Evolutionary conservation across 2,329 filamentous ascomycete genomes (phyloP).

Genomic region (Rutstroemia sydowiana): DNA sequence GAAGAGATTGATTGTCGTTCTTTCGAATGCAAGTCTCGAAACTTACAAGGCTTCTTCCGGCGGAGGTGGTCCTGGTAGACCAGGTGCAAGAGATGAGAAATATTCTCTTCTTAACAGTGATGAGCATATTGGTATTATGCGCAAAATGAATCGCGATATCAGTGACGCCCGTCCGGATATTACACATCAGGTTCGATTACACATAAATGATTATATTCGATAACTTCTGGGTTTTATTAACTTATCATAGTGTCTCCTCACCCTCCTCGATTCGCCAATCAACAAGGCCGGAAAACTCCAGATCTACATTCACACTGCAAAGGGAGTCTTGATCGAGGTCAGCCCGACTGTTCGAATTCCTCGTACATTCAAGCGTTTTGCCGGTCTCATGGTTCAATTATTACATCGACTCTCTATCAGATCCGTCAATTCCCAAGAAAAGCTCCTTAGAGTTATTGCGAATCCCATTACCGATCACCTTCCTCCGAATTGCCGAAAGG

Average conservation of each 20-base stretch:
- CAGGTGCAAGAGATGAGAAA: slow-evolving; percentile 74
- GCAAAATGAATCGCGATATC: slow-evolving; percentile 98
- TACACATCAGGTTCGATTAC: slow-evolving; percentile 78
- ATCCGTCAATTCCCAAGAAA: slow-evolving; percentile 94
- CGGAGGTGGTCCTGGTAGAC: slow-evolving; percentile 56
- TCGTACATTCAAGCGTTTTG: slow-evolving; percentile 97
- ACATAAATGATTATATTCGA: slow-evolving; percentile 17
- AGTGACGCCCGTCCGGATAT: slow-evolving; percentile 97
- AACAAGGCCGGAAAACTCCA: slow-evolving; percentile 97
- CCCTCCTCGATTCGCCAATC: slow-evolving; percentile 92
- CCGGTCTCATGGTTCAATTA: slow-evolving; percentile 96
- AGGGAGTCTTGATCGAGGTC: slow-evolving; percentile 94
- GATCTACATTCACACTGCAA: slow-evolving; percentile 97
- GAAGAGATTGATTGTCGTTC: slow-evolving; percentile 85
- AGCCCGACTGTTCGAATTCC: slow-evolving; percentile 97
- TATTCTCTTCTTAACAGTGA: slow-evolving; percentile 98
- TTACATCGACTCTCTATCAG: slow-evolving; percentile 93
- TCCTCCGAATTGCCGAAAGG: slow-evolving; percentile 93
- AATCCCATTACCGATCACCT: slow-evolving; percentile 97
- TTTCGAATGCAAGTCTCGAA: slow-evolving; percentile 95
- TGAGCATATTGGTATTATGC: slow-evolving; percentile 97
- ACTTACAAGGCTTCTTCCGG: slow-evolving; percentile 89
- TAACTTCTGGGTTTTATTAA: slow-evolving; percentile 14
- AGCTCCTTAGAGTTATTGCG: slow-evolving; percentile 93
- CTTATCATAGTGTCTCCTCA: slow-evolving; percentile 74